These are phyloP conservation scores for Pelargonium citronellum DNA, from an alignment of 441 rosid species.

Conservation along the genomic window DNA sequence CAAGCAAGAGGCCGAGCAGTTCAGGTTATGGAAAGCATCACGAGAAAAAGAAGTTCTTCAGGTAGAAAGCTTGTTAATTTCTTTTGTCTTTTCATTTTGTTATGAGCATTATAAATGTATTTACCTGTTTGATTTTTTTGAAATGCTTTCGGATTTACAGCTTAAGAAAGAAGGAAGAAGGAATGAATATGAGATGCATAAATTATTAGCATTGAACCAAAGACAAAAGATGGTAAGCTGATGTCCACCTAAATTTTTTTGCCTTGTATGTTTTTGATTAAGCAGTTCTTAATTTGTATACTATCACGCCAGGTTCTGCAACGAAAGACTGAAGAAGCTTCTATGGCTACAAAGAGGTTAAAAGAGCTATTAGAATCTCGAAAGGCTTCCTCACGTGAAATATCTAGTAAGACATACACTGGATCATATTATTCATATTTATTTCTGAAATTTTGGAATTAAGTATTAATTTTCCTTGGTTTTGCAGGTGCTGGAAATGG, in stretches of 20 bases:
- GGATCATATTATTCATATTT: slow-evolving; percentile 14
- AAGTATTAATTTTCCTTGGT: slow-evolving; percentile 20
- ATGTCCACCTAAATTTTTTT: slow-evolving; percentile 5
- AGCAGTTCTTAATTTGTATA: slow-evolving; percentile 16
- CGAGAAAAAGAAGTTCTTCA: slow-evolving; percentile 98
- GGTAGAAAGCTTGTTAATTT: slow-evolving; percentile 34
- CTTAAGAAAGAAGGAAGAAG: slow-evolving; percentile 97
- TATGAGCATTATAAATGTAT: not conserved
- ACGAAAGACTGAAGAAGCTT: slow-evolving; percentile 95
- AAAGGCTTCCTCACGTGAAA: slow-evolving; percentile 69
- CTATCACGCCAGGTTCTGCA: slow-evolving; percentile 62
- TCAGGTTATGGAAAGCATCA: slow-evolving; percentile 81
- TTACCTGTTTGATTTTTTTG: not conserved
- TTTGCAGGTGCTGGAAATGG: slow-evolving; percentile 54
- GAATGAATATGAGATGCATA: slow-evolving; percentile 96
- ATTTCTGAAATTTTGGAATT: slow-evolving; percentile 17
- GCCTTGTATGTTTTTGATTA: slow-evolving; percentile 18
- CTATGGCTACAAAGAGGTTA: slow-evolving; percentile 88
- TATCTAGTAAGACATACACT: slow-evolving; percentile 32
- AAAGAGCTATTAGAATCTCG: slow-evolving; percentile 85
- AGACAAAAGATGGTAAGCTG: slow-evolving; percentile 81
- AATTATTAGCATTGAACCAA: slow-evolving; percentile 85
- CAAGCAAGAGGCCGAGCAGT: slow-evolving; percentile 96
- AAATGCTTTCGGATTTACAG: slow-evolving; percentile 30
- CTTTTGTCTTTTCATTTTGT: not conserved